Base-by-base conservation (phyloP, 345 rosid genomes). In the Dipteronia dyeriana region DNA sequence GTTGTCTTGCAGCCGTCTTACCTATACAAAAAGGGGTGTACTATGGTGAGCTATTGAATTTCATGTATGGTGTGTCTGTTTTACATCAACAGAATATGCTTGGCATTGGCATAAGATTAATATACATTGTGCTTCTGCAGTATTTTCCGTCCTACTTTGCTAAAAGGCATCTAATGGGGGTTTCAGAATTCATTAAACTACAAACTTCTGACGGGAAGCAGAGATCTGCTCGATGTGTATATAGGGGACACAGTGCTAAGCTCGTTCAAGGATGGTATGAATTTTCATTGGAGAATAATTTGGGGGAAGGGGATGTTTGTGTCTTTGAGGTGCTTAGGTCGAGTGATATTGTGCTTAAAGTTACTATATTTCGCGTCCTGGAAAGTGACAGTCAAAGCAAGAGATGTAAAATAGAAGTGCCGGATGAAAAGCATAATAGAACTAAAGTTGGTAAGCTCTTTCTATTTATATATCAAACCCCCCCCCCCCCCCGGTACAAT, bases 221-320 rank as follows among this genome's bases (percentile, higher is more conserved):
- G 20, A 14, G 75, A 64, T 9, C 23, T 31, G 41, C 29, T 3
- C 79, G 87, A 49, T 88, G 90, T 73, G 63, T 81, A 20, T 77
- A 69, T 23, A 75, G 57, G 34, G 45, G 70, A 7, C 75, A 86
- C 7, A 47, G 69, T 26, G 81, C 84, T 74, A 85, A 79, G 51
- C 75, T 88, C 26, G 73, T 82, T 80, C 83, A 56, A 5, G 68
- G 93, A 70, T 86, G 93, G 91, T 70, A 80, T 9, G 90, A 81
- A 69, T 90, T 88, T 71, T 82, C 76, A 13, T 70, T 76, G 86
- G 90, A 81, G n/a, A 88, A 26, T n/a, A 49, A 49, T 11, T 65
- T 60, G 7, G n/a, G 11, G 4, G 63, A 31, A 64, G 78, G 71
- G 31, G 78, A 75, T 65, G 64, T 65, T 22, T 34, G 62, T 65